Evolutionary conservation across 1,284 basidiomycete species (phyloP).

Genomic region (Volvariella volvacea): DNA sequence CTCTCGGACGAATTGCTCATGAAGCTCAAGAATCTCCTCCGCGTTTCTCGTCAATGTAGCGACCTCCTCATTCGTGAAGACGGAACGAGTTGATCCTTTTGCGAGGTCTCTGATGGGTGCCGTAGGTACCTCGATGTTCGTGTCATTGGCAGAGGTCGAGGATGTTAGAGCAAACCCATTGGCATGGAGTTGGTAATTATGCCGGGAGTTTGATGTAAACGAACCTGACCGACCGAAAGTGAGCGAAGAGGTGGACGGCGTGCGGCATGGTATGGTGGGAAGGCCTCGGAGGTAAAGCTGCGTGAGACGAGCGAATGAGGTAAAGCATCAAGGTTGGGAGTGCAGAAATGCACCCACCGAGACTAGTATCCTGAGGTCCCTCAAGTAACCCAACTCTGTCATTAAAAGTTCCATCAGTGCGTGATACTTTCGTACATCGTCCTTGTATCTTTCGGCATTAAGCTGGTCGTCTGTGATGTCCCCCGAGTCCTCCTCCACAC

Average conservation of each 20-base stretch:
- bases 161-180: slow-evolving; percentile 15
- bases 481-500: slow-evolving; percentile 16
- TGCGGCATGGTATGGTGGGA: slow-evolving; percentile 29
- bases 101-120: slow-evolving; percentile 26
- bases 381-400: slow-evolving; percentile 78
- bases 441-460: slow-evolving; percentile 26
- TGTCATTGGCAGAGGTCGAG: slow-evolving; percentile 8
- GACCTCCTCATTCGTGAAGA: slow-evolving; percentile 51
- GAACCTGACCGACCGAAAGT: slow-evolving; percentile 37
- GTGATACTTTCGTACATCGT: slow-evolving; percentile 50
- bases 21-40: slow-evolving; percentile 65
- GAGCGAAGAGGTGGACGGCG: slow-evolving; percentile 21
- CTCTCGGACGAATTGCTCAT: slow-evolving; percentile 62
- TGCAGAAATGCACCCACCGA: slow-evolving; percentile 39
- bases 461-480: slow-evolving; percentile 9
- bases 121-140: not conserved
- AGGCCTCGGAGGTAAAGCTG: slow-evolving; percentile 40
- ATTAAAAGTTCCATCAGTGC: slow-evolving; percentile 75
- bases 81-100: slow-evolving; percentile 30
- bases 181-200: slow-evolving; percentile 23
- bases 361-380: slow-evolving; percentile 71
- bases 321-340: slow-evolving; percentile 1
- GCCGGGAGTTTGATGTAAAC: slow-evolving; percentile 14
- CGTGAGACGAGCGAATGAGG: slow-evolving; percentile 10
- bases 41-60: slow-evolving; percentile 66